These are phyloP conservation scores for Talaromyces rugulosus DNA, from an alignment of 2,329 filamentous ascomycete genomes.

Conservation along the genomic window DNA sequence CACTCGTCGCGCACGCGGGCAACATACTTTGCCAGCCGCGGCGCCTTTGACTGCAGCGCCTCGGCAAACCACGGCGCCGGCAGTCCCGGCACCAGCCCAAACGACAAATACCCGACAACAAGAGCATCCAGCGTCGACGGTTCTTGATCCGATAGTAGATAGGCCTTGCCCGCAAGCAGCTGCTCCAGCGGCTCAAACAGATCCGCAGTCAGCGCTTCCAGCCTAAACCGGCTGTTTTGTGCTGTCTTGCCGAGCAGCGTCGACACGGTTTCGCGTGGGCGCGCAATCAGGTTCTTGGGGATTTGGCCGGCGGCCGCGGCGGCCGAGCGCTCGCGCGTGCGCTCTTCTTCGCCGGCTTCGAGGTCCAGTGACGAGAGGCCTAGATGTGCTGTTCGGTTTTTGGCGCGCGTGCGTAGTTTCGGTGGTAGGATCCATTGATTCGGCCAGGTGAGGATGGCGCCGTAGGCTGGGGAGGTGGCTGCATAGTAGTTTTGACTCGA, in stretches of 20 bases:
- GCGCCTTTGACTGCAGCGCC: slow-evolving; percentile 50
- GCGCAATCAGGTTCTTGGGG: slow-evolving; percentile 49
- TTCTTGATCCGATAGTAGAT: slow-evolving; percentile 50
- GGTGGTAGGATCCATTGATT: slow-evolving; percentile 83
- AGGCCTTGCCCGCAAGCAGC: slow-evolving; percentile 54
- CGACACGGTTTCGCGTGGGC: slow-evolving; percentile 56
- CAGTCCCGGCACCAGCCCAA: slow-evolving; percentile 63
- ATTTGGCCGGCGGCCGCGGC: slow-evolving; percentile 37
- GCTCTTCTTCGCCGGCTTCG: slow-evolving; percentile 44
- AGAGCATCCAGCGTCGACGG: slow-evolving; percentile 72
- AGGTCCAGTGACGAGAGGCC: slow-evolving; percentile 66
- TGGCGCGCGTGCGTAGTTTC: slow-evolving; percentile 65
- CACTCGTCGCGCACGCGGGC: slow-evolving; percentile 34
- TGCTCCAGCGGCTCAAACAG: slow-evolving; percentile 69
- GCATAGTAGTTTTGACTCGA: slow-evolving; percentile 82
- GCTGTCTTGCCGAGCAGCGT: slow-evolving; percentile 63
- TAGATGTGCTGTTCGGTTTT: slow-evolving; percentile 64
- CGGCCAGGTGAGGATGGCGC: slow-evolving; percentile 74
- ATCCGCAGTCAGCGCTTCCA: slow-evolving; percentile 67
- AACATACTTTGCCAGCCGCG: slow-evolving; percentile 42
- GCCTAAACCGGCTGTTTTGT: slow-evolving; percentile 67
- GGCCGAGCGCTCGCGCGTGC: slow-evolving; percentile 33
- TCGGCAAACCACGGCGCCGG: slow-evolving; percentile 61
- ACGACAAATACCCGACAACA: slow-evolving; percentile 70
- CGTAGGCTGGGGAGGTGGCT: slow-evolving; percentile 75